Percentiles rank a stretch among this genome's conserved stretches.
Conservation (phyloP, 768 basidiomycete species). For the Myochromella boudieri region DNA sequence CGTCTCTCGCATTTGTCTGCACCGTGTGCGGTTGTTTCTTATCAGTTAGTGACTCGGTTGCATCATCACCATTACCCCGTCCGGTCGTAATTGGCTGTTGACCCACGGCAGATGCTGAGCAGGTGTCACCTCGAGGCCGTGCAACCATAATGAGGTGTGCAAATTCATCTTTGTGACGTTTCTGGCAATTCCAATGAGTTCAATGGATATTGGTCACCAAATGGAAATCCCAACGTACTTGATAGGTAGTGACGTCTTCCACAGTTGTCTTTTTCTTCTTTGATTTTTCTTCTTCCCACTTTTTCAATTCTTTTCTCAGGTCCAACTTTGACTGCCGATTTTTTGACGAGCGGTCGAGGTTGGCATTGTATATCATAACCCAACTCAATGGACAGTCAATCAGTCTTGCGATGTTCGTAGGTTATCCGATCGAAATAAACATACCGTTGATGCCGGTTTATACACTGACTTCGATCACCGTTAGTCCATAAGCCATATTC, state of each 20-base stretch:
- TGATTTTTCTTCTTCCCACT: conserved; percentile 55
- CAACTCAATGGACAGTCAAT: conserved; percentile 42
- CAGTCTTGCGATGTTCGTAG: neutral
- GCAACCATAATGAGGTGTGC: conserved; percentile 36
- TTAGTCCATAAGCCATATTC: conserved; percentile 48
- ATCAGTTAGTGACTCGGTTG: neutral
- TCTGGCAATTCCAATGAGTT: too few relatives aligned
- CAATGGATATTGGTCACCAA: conserved; percentile 1
- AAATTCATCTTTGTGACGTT: conserved; percentile 39
- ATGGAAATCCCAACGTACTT: conserved; percentile 28
- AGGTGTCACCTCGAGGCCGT: conserved; percentile 23
- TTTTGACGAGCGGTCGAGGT: conserved; percentile 53
- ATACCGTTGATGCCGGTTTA: conserved; percentile 62
- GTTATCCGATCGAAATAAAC: conserved; percentile 9
- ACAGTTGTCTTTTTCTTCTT: conserved; percentile 40
- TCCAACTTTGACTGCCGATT: conserved; percentile 46
- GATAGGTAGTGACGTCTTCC: conserved; percentile 36
- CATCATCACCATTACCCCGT: conserved; percentile 18
- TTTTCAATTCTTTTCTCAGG: conserved; percentile 52
- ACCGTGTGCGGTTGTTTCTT: neutral
- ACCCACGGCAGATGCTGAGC: neutral
- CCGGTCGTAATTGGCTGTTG: neutral
- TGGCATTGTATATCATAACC: conserved; percentile 70
- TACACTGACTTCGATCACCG: conserved; percentile 52
- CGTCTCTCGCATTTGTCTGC: too few relatives aligned